Conservation (phyloP, 2,329 filamentous ascomycete genomes). For the Mycocentrospora acerina region DNA sequence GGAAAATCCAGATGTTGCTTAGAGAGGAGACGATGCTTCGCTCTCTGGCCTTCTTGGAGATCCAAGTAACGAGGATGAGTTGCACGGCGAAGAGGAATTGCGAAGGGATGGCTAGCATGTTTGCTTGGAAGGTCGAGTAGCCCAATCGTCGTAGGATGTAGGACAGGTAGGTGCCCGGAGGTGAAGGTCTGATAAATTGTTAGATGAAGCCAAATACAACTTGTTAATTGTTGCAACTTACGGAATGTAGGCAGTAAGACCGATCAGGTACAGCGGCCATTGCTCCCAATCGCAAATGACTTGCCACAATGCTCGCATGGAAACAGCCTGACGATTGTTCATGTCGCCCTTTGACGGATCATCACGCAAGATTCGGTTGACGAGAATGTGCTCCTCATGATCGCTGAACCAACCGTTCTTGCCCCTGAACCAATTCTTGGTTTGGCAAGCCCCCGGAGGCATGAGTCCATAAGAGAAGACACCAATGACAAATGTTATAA, state of each 20-base stretch:
- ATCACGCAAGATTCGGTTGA: slow-evolving; percentile 62
- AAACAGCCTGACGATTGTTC: slow-evolving; percentile 43
- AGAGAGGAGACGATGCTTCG: slow-evolving; percentile 51
- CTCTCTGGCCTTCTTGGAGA: slow-evolving; percentile 51
- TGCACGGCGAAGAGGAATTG: slow-evolving; percentile 43
- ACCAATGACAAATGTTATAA: slow-evolving; percentile 57
- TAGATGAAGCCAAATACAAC: no score
- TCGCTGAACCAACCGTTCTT: slow-evolving; percentile 65
- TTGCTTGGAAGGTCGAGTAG: slow-evolving; percentile 64
- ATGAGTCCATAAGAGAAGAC: slow-evolving; percentile 58
- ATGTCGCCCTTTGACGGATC: slow-evolving; percentile 58
- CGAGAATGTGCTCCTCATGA: slow-evolving; percentile 61
- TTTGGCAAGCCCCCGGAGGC: slow-evolving; percentile 52
- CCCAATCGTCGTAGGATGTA: slow-evolving; percentile 60
- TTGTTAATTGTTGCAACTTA: no score
- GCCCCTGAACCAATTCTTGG: slow-evolving; percentile 56
- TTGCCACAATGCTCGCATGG: slow-evolving; percentile 20
- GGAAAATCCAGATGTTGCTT: slow-evolving; percentile 61
- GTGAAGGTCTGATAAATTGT: slow-evolving; percentile 7
- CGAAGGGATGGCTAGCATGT: slow-evolving; percentile 61
- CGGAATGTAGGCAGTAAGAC: slow-evolving; percentile 47
- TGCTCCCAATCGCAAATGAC: slow-evolving; percentile 31
- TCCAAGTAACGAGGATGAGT: slow-evolving; percentile 47
- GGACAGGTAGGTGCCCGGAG: slow-evolving; percentile 48
- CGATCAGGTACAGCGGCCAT: slow-evolving; percentile 38